Percentiles rank a stretch among this genome's conserved stretches.
These are phyloP conservation scores for Stylonectria norvegica DNA, from an alignment of 2,329 filamentous ascomycete genomes.

Conservation along the genomic window DNA sequence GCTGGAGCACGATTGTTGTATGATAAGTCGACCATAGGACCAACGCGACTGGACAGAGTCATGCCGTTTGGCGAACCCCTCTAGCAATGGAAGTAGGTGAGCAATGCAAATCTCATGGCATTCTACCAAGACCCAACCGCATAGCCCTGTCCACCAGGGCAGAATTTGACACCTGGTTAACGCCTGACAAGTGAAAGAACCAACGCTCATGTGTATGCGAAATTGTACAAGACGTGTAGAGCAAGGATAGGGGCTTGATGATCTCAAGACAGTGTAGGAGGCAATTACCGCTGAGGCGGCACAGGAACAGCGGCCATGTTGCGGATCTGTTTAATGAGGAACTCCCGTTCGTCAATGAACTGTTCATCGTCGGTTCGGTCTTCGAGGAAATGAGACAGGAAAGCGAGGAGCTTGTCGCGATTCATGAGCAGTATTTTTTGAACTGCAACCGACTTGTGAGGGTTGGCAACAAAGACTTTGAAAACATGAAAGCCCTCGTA, in stretches of 20 bases:
- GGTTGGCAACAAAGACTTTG: conserved; percentile 98
- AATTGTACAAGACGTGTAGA: background rate
- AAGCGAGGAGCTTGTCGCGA: conserved; percentile 81
- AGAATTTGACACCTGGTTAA: background rate
- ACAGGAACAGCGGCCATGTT: conserved; percentile 61
- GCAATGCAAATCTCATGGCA: too few relatives aligned
- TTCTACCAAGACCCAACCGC: too few relatives aligned
- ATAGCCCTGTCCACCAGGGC: too few relatives aligned
- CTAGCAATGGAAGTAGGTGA: too few relatives aligned
- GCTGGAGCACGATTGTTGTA: conserved; percentile 23
- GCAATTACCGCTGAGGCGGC: conserved; percentile 44
- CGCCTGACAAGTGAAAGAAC: background rate
- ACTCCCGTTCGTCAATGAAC: conserved; percentile 96
- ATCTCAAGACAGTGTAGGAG: background rate
- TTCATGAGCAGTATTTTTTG: conserved; percentile 97
- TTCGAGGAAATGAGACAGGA: conserved; percentile 87
- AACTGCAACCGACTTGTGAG: conserved; percentile 94
- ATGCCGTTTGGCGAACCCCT: conserved; percentile 11
- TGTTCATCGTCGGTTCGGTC: conserved; percentile 97
- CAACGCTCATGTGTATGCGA: conserved; percentile 1
- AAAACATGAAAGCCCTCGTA: conserved; percentile 99
- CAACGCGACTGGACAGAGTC: conserved; percentile 21
- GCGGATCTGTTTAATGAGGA: conserved; percentile 89
- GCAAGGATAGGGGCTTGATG: background rate
- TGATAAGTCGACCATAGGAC: too few relatives aligned